These are phyloP conservation scores for Fusarium caatingaense DNA, from an alignment of 2,329 filamentous ascomycete species.

Conservation along the genomic window DNA sequence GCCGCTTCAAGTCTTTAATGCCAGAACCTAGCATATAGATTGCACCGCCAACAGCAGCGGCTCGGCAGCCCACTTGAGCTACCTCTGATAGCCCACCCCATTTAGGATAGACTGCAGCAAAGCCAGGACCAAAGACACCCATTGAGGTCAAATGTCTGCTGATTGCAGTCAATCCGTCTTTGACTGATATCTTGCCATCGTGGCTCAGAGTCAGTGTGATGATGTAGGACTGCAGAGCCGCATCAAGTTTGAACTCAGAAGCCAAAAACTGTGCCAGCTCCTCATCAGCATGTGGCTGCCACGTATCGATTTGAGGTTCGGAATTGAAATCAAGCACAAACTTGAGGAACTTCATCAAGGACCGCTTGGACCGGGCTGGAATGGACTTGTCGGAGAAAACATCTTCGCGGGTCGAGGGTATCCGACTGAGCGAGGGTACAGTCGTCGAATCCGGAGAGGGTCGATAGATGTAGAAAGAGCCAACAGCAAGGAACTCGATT, in stretches of 20 bases:
- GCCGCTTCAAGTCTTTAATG: slow-evolving; percentile 56
- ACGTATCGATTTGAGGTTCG: slow-evolving; percentile 64
- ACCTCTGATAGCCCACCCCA: slow-evolving; percentile 93
- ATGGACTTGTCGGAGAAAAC: slow-evolving; percentile 84
- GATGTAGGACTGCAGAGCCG: slow-evolving; percentile 71
- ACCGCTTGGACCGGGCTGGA: slow-evolving; percentile 82
- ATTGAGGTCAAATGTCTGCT: slow-evolving; percentile 86
- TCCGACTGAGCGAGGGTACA: slow-evolving; percentile 67
- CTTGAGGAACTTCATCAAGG: slow-evolving; percentile 92
- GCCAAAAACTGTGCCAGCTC: slow-evolving; percentile 70
- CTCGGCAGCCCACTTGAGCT: slow-evolving; percentile 89
- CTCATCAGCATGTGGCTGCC: slow-evolving; percentile 66
- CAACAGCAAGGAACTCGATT: slow-evolving; percentile 92
- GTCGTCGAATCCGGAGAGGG: slow-evolving; percentile 46
- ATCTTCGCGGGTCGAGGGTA: slow-evolving; percentile 92
- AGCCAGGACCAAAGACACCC: slow-evolving; percentile 87
- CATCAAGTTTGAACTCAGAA: slow-evolving; percentile 73
- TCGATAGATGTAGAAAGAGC: slow-evolving; percentile 87
- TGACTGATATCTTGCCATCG: slow-evolving; percentile 70
- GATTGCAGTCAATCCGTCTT: slow-evolving; percentile 77
- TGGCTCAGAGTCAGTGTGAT: slow-evolving; percentile 79
- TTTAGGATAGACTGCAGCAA: slow-evolving; percentile 89
- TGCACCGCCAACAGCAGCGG: slow-evolving; percentile 88
- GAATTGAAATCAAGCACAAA: slow-evolving; percentile 80
- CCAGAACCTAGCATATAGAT: slow-evolving; percentile 87